Percentiles rank a stretch among this genome's conserved stretches.
Evolutionary conservation across 163 green algal species (phyloP).

Genomic region (Trebouxia gelatinosa): DNA sequence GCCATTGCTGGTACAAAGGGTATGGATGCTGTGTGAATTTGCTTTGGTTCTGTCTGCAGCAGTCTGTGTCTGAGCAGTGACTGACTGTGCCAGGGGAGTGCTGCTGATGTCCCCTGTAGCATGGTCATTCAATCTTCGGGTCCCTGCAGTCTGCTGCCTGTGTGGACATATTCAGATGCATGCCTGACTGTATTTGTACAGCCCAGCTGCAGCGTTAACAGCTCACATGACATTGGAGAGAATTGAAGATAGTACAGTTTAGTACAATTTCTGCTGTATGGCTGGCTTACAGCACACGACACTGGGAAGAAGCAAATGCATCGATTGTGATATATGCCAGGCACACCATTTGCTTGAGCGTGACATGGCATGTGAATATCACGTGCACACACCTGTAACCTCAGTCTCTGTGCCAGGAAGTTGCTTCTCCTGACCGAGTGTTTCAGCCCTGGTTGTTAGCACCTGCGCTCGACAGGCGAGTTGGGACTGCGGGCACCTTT

Average conservation of each 20-base stretch:
- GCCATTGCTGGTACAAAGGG: conserved; percentile 70
- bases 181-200: not conserved
- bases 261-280: too few species aligned
- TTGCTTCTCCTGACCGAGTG: not conserved
- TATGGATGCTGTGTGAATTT: conserved; percentile 51
- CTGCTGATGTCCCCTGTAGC: not conserved
- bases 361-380: too few species aligned
- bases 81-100: not conserved
- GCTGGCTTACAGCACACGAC: too few species aligned
- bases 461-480: not conserved
- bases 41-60: not conserved
- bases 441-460: not conserved
- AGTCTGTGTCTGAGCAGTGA: not conserved
- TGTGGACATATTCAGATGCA: too few species aligned
- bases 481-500: not conserved
- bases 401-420: not conserved
- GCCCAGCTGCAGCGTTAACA: not conserved
- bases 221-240: too few species aligned
- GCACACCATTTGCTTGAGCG: too few species aligned
- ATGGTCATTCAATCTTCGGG: too few species aligned
- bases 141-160: too few species aligned
- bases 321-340: too few species aligned
- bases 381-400: too few species aligned
- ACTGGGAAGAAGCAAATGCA: too few species aligned
- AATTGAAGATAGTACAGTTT: too few species aligned